Evolutionary conservation across 805 yeast genomes (phyloP).

Genomic region (Saccharomycopsis babjevae): DNA sequence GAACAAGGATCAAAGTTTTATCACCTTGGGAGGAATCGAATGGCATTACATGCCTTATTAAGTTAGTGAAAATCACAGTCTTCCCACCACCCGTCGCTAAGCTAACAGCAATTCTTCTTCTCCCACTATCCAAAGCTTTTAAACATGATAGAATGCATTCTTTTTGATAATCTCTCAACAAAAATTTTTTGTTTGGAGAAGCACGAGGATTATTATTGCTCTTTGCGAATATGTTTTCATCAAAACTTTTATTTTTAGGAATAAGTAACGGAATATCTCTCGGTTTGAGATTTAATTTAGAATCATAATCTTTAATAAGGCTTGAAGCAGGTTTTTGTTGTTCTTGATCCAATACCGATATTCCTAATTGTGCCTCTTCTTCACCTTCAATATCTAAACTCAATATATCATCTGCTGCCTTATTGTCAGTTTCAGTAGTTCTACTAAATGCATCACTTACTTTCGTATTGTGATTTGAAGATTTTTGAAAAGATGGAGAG

Average conservation of each 20-base stretch:
- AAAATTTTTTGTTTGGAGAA: neutral
- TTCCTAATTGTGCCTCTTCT: neutral
- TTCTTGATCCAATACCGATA: neutral
- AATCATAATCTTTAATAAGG: neutral
- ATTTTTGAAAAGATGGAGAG: neutral
- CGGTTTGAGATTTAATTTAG: neutral
- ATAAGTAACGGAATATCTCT: neutral
- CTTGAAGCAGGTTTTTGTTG: neutral
- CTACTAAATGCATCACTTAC: neutral
- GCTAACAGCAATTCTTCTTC: constrained; percentile 62
- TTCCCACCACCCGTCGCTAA: constrained; percentile 95
- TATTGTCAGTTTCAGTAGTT: neutral
- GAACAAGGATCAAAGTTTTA: constrained; percentile 57
- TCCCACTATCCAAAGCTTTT: constrained; percentile 35
- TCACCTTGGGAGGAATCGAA: constrained; percentile 5
- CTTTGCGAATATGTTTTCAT: neutral
- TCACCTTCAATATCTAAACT: neutral
- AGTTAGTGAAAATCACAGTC: constrained; percentile 62
- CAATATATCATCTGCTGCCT: neutral
- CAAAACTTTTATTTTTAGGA: neutral
- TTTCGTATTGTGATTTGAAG: neutral
- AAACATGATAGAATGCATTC: constrained; percentile 55
- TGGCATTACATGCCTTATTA: constrained; percentile 32
- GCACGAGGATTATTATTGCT: neutral
- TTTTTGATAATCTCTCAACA: constrained; percentile 47